Conservation (phyloP, 345 rosid genomes). For the Arabis alpina region DNA sequence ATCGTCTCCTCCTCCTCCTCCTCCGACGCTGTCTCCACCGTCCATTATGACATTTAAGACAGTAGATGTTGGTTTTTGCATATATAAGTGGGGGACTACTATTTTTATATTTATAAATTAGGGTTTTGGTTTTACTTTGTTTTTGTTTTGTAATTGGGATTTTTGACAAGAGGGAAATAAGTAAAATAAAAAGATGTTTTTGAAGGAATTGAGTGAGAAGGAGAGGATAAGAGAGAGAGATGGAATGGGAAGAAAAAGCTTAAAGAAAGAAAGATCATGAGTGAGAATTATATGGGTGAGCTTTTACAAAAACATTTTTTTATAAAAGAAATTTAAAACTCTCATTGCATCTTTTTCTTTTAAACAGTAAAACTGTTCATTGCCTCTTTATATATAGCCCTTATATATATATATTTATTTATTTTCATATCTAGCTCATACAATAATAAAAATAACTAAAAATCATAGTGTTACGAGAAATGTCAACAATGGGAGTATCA, state of each 20-base stretch:
- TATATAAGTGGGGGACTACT: slow-evolving; percentile 34
- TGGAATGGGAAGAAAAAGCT: slow-evolving; percentile 46
- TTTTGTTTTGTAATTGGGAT: not conserved
- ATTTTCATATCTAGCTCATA: not conserved
- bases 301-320: slow-evolving; percentile 26
- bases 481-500: slow-evolving; percentile 29
- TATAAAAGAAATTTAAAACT: not conserved
- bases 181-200: slow-evolving; percentile 15
- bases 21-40: slow-evolving; percentile 53
- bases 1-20: slow-evolving; percentile 54
- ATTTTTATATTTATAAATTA: slow-evolving; percentile 41
- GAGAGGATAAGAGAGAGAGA: slow-evolving; percentile 32
- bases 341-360: slow-evolving; percentile 12
- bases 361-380: not conserved
- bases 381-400: not conserved
- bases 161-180: slow-evolving; percentile 7
- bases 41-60: slow-evolving; percentile 42
- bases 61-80: slow-evolving; percentile 33
- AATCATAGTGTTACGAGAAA: not conserved
- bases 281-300: slow-evolving; percentile 81
- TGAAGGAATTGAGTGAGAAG: slow-evolving; percentile 35
- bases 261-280: slow-evolving; percentile 85
- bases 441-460: not conserved
- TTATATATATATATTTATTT: too few species aligned
- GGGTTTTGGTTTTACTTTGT: slow-evolving; percentile 46